These are phyloP conservation scores for Brasilioporus rufonigricans DNA, from an alignment of 768 basidiomycete species.

Conservation along the genomic window DNA sequence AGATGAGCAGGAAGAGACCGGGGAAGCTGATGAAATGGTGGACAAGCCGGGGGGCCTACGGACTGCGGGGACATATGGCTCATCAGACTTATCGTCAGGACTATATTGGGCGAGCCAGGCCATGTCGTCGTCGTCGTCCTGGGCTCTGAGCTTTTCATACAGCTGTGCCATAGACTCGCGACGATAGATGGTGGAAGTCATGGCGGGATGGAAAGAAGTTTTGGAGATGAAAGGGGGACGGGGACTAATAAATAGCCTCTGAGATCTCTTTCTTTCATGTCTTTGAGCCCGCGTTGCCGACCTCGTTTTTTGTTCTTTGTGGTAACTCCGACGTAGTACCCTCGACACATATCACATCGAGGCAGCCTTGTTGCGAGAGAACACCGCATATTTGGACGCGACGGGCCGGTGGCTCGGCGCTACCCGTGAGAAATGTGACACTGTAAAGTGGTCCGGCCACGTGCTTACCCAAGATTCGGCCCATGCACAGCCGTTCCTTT, in stretches of 20 bases:
- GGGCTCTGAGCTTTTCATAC: slow-evolving; percentile 34
- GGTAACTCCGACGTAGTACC: slow-evolving; percentile 37
- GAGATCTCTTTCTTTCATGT: slow-evolving; percentile 37
- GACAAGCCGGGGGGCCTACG: slow-evolving; percentile 23
- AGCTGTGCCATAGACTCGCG: slow-evolving; percentile 37
- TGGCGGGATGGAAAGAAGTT: slow-evolving; percentile 14
- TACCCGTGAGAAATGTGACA: slow-evolving; percentile 32
- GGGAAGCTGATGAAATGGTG: slow-evolving; percentile 28
- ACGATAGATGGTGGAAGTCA: slow-evolving; percentile 33
- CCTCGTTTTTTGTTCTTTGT: slow-evolving; percentile 41
- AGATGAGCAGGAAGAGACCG: slow-evolving; percentile 25
- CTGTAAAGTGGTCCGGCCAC: slow-evolving; percentile 23
- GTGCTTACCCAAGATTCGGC: slow-evolving; percentile 16
- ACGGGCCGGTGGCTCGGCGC: slow-evolving; percentile 18
- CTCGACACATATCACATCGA: slow-evolving; percentile 36
- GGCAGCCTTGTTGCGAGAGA: slow-evolving; percentile 33
- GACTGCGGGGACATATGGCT: slow-evolving; percentile 20
- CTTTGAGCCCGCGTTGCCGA: slow-evolving; percentile 38
- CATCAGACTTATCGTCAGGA: slow-evolving; percentile 32
- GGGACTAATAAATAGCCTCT: slow-evolving; percentile 30
- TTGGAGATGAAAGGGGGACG: slow-evolving; percentile 17
- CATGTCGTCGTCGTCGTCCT: slow-evolving; percentile 35
- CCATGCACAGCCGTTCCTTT: slow-evolving; percentile 18
- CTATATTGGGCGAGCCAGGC: slow-evolving; percentile 36
- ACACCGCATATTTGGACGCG: slow-evolving; percentile 14